Evolutionary conservation across 2,329 filamentous ascomycete genomes (phyloP).

Genomic region (Botrytis fragariae): DNA sequence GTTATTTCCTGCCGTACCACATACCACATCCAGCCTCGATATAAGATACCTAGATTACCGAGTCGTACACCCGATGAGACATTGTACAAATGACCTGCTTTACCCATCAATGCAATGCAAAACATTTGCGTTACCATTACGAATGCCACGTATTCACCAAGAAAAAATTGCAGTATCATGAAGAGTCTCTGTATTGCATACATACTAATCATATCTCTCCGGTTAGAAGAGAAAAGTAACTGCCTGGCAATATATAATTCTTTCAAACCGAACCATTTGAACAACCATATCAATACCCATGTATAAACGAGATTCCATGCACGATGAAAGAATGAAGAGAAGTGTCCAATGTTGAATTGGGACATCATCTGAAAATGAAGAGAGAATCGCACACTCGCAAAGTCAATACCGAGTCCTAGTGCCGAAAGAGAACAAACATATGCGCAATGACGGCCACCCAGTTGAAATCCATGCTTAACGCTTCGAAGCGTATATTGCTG

Average conservation of each 20-base stretch:
- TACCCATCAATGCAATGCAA: neutral
- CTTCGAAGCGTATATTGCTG: neutral
- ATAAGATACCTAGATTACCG: neutral
- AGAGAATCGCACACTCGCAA: neutral
- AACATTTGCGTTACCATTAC: neutral
- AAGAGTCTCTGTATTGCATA: neutral
- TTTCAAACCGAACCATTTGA: neutral
- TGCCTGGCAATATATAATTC: constrained; percentile 4
- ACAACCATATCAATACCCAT: neutral
- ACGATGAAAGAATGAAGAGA: neutral
- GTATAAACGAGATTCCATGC: constrained; percentile 3
- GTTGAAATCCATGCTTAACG: neutral
- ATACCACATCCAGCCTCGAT: neutral
- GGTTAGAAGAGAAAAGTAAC: neutral
- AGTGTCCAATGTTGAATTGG: constrained; percentile 15
- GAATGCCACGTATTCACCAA: neutral
- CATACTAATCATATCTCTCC: neutral
- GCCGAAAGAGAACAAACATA: neutral
- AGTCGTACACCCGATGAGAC: neutral
- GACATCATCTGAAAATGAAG: neutral
- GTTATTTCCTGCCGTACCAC: neutral
- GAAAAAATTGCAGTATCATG: neutral
- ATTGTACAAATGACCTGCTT: neutral
- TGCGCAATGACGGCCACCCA: neutral
- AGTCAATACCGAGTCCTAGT: constrained; percentile 10